Base-by-base conservation (phyloP, 1,139 yeast genomes). In the Yamadazyma diospyri region DNA sequence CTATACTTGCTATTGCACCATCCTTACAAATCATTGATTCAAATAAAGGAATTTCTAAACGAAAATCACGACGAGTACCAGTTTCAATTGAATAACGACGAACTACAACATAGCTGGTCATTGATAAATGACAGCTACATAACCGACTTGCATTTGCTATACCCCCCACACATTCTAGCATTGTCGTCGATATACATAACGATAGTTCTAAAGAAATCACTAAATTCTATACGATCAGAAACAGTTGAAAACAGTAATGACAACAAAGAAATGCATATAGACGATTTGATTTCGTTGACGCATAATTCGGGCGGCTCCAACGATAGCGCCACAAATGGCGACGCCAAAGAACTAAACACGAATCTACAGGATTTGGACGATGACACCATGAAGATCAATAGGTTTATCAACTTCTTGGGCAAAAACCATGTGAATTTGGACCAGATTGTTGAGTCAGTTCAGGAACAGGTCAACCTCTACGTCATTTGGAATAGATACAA, bases 161-260 rank as follows among this genome's bases (percentile, higher is more conserved):
- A 77, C 43, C 94, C 97, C 0, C 98, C 98, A 0, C 96, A 88
- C 57, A 76, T 88, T n/a, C 74, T 88, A 10, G 95, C 97, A 1
- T 64, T 83, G 23, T 78, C 94, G 0, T 76, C 95, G n/a, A 61
- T 89, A 11, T 86, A 83, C 54, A 65, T 85, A 37, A 78, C 89
- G 0, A 62, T 84, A 0, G 81, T 83, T 15, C 57, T 83, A 30
- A 75, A 78, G 39, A 61, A 62, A 23, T 36, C 42, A 1, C 29
- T 44, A 13, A 45, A 44, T 29, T 30, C 45, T 15, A 37, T 44
- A 16, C 28, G 42, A 29, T 31, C 42, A 7, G 49, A 35, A 19
- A 25, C n/a, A 23, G 25, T 15, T 12, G 25, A 16, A 12, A n/a
- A n/a, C n/a, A 28, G 23, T 23, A 30, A 25, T 17, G 34, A 32